Evolutionary conservation across 768 basidiomycete genomes (phyloP).

Genomic region (Tubosaeta sp.): DNA sequence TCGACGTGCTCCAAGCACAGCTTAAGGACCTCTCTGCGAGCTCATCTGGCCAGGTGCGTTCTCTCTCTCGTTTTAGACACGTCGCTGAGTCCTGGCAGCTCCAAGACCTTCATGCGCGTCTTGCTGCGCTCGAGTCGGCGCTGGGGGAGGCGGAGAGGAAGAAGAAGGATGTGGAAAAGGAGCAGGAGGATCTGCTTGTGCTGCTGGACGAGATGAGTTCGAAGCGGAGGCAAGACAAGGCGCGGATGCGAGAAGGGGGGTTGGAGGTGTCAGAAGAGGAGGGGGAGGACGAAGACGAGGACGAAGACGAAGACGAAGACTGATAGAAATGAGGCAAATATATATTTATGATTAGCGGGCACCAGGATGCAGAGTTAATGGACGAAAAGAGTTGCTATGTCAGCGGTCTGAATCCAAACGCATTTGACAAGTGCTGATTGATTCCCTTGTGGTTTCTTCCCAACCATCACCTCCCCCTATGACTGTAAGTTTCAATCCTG

Average conservation of each 20-base stretch:
- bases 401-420: too few species aligned
- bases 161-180: conserved; percentile 83
- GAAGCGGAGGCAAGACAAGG: conserved; percentile 85
- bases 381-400: too few species aligned
- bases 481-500: too few species aligned
- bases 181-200: conserved; percentile 94
- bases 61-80: neutral
- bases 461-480: too few species aligned
- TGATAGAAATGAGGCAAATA: neutral
- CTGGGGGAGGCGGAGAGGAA: conserved; percentile 56
- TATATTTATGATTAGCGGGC: neutral
- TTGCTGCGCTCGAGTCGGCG: conserved; percentile 43
- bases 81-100: conserved; percentile 29
- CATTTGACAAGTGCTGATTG: too few species aligned
- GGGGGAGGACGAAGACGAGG: conserved; percentile 51
- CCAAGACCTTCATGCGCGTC: conserved; percentile 42
- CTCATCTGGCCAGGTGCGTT: conserved; percentile 38
- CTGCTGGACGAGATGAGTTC: conserved; percentile 85
- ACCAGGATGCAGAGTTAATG: too few species aligned
- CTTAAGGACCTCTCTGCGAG: conserved; percentile 40
- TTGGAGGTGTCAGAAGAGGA: conserved; percentile 94
- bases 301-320: neutral
- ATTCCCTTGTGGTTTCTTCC: too few species aligned
- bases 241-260: conserved; percentile 63
- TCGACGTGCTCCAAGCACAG: conserved; percentile 61